Conservation (phyloP, 768 basidiomycete genomes). For the Amanita molliuscula region DNA sequence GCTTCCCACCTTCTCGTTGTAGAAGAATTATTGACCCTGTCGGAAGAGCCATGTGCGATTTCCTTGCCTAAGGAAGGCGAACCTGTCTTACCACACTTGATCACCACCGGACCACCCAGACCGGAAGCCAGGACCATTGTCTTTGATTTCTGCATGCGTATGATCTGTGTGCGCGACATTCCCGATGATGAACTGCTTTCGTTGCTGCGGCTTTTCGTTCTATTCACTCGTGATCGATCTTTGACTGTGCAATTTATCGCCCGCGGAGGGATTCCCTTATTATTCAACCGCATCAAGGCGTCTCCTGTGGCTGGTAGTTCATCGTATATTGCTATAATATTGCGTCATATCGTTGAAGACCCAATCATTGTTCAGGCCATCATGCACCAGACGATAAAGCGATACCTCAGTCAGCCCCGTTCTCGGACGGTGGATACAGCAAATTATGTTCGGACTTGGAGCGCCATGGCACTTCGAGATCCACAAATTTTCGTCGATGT, state of each 20-base stretch:
- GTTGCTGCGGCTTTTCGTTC: slow-evolving; percentile 70
- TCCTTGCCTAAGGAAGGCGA: slow-evolving; percentile 65
- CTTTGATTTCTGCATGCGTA: slow-evolving; percentile 66
- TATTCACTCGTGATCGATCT: slow-evolving; percentile 67
- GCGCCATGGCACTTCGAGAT: slow-evolving; percentile 74
- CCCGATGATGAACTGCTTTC: slow-evolving; percentile 79
- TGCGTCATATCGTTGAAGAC: slow-evolving; percentile 91
- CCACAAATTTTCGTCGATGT: slow-evolving; percentile 66
- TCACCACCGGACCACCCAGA: slow-evolving; percentile 52
- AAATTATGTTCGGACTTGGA: slow-evolving; percentile 67
- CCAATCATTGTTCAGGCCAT: slow-evolving; percentile 46
- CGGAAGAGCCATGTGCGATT: slow-evolving; percentile 61
- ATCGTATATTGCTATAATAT: slow-evolving; percentile 74
- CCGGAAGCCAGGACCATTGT: slow-evolving; percentile 51
- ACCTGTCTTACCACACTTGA: slow-evolving; percentile 37
- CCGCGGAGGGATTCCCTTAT: slow-evolving; percentile 45
- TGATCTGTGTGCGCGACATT: slow-evolving; percentile 55
- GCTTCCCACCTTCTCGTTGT: slow-evolving; percentile 77
- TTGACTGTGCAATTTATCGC: slow-evolving; percentile 61
- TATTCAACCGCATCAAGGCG: slow-evolving; percentile 60
- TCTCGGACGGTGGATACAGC: slow-evolving; percentile 55
- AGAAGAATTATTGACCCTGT: slow-evolving; percentile 70
- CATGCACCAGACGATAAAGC: slow-evolving; percentile 78
- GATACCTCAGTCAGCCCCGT: slow-evolving; percentile 69
- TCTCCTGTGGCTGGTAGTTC: slow-evolving; percentile 61